A percentile compares a stretch with the other conserved stretches of the same genome.
phyloP scores from a whole-genome alignment of 257 asterid genomes.

The Jacaranda copaia region DNA sequence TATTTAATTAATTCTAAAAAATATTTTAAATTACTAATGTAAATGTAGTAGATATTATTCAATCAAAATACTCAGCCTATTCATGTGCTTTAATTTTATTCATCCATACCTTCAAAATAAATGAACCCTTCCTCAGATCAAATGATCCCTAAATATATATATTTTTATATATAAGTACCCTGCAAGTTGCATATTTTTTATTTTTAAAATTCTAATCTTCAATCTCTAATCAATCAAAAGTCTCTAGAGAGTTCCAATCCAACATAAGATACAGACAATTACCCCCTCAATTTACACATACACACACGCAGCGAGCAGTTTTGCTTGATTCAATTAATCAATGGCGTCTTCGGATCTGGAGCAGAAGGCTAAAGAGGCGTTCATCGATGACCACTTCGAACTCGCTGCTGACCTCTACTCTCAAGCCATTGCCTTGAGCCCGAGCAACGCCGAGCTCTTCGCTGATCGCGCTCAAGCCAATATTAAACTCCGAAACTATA shows the following conservation, averaged over 20 bases:
- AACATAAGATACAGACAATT: not conserved
- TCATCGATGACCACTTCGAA: constrained; percentile 95
- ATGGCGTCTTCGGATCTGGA: constrained; percentile 93
- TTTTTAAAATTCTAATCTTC: not conserved
- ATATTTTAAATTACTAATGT: too few species aligned
- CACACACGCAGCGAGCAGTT: not conserved
- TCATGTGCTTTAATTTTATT: too few species aligned
- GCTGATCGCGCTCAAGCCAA: constrained; percentile 96
- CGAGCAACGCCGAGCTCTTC: constrained; percentile 74
- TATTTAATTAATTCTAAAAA: too few species aligned
- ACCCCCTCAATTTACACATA: not conserved
- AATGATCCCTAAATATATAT: too few species aligned
- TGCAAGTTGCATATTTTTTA: constrained; percentile 10
- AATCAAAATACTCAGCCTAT: too few species aligned
- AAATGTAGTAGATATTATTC: too few species aligned
- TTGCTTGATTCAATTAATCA: constrained; percentile 19
- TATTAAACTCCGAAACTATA: constrained; percentile 72
- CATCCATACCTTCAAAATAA: too few species aligned
- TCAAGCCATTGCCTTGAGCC: constrained; percentile 73
- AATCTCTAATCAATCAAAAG: constrained; percentile 30
- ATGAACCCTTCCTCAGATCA: too few species aligned
- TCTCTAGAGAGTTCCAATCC: constrained; percentile 28
- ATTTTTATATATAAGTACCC: not conserved
- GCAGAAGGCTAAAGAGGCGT: constrained; percentile 82
- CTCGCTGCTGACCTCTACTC: constrained; percentile 93